A percentile compares a stretch with the other conserved stretches of the same genome.
Conservation (phyloP, 306 rosid species). For the Cucurbita moschata region DNA sequence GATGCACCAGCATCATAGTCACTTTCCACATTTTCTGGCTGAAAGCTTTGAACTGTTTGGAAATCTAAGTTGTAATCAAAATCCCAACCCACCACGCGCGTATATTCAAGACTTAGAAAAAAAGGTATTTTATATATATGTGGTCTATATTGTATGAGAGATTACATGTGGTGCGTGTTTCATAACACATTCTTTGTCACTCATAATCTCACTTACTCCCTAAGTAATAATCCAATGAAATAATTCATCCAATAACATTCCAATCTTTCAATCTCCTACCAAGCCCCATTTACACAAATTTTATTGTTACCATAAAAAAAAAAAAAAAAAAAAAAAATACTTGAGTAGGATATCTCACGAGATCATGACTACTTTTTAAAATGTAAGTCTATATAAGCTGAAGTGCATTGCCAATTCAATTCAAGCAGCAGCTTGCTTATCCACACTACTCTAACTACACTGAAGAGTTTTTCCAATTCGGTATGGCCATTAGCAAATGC, state of each 20-base stretch:
- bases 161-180: too few species aligned
- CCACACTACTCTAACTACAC: neutral
- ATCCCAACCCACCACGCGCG: neutral
- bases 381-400: neutral
- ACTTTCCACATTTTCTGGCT: conserved; percentile 2
- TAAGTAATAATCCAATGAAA: too few species aligned
- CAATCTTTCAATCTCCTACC: too few species aligned
- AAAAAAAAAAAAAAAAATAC: too few species aligned
- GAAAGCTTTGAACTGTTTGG: neutral
- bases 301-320: too few species aligned
- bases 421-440: neutral
- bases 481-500: conserved; percentile 6
- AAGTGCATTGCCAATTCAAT: neutral
- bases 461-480: neutral
- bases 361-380: too few species aligned
- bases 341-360: too few species aligned
- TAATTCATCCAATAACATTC: too few species aligned
- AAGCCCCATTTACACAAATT: too few species aligned
- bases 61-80: neutral
- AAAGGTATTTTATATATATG: neutral
- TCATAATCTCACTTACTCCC: too few species aligned
- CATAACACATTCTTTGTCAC: too few species aligned
- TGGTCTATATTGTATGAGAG: neutral
- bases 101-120: neutral
- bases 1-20: neutral